A percentile compares a stretch with the other conserved stretches of the same genome.
Evolutionary conservation across 768 basidiomycete species (phyloP).

Genomic region (Leccinum ochraceum): DNA sequence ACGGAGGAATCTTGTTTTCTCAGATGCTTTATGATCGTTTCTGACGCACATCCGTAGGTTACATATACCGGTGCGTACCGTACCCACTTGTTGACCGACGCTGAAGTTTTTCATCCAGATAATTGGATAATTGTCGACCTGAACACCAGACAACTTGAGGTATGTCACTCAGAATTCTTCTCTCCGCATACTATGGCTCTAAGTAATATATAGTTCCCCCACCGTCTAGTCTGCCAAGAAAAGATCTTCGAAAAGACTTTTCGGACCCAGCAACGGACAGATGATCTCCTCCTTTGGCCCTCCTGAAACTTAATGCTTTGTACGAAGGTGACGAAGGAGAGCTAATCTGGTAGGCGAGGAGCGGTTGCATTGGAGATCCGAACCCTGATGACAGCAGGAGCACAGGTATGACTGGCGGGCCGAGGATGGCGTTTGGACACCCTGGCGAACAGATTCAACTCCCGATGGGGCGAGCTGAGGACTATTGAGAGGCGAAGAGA

Average conservation of each 20-base stretch:
- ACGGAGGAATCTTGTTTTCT: too few species aligned
- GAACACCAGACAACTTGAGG: not conserved
- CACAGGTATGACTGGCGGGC: slow-evolving; percentile 8
- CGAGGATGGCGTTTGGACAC: not conserved
- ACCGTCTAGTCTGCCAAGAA: not conserved
- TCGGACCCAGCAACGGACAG: slow-evolving; percentile 14
- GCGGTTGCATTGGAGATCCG: slow-evolving; percentile 1
- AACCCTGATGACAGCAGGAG: slow-evolving; percentile 11
- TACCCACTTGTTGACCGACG: too few species aligned
- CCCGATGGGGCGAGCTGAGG: not conserved
- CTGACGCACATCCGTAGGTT: too few species aligned
- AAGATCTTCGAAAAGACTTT: not conserved
- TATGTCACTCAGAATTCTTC: not conserved
- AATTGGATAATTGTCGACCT: too few species aligned
- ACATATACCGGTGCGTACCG: too few species aligned
- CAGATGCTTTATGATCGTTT: too few species aligned
- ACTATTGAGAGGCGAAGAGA: not conserved
- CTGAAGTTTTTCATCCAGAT: too few species aligned
- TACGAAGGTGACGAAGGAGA: slow-evolving; percentile 21
- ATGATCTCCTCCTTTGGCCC: not conserved
- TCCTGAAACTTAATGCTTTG: slow-evolving; percentile 8
- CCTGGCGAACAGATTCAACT: not conserved
- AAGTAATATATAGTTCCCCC: not conserved
- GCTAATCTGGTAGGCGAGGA: not conserved
- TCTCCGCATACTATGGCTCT: too few species aligned